phyloP scores from a whole-genome alignment of 2,329 filamentous ascomycete species.

The Stachybotrys echinatus region DNA sequence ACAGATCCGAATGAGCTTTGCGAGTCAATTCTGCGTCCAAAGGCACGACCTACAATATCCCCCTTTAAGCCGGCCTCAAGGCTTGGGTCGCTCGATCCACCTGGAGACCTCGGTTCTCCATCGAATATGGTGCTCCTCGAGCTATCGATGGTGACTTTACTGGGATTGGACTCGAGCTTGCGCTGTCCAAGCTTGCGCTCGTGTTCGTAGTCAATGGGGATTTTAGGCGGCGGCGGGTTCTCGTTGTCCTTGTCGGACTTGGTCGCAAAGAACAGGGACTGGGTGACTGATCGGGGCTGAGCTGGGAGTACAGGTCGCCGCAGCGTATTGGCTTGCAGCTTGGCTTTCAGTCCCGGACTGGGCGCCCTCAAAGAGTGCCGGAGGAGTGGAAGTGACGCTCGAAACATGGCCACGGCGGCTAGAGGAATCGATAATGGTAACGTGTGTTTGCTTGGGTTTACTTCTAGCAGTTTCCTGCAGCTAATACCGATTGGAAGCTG shows the following conservation, averaged over 20 bases:
- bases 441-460: background rate
- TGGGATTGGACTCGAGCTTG: constrained; percentile 55
- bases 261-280: constrained; percentile 16
- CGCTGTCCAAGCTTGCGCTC: constrained; percentile 50
- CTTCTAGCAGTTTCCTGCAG: background rate
- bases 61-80: constrained; percentile 31
- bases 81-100: constrained; percentile 11
- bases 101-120: background rate
- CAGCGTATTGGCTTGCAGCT: background rate
- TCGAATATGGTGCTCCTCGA: constrained; percentile 46
- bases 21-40: background rate
- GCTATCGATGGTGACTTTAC: constrained; percentile 55
- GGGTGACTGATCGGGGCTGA: constrained; percentile 6
- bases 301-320: constrained; percentile 3
- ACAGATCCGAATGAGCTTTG: background rate
- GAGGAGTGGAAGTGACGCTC: constrained; percentile 17
- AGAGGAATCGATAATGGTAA: background rate
- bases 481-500: background rate
- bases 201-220: constrained; percentile 44
- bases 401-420: constrained; percentile 20
- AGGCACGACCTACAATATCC: constrained; percentile 47
- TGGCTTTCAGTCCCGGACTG: background rate
- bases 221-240: constrained; percentile 15
- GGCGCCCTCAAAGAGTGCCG: constrained; percentile 12
- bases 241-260: constrained; percentile 15